Conservation (phyloP, 2,329 filamentous ascomycete genomes). For the Verticillium tricorpus region DNA sequence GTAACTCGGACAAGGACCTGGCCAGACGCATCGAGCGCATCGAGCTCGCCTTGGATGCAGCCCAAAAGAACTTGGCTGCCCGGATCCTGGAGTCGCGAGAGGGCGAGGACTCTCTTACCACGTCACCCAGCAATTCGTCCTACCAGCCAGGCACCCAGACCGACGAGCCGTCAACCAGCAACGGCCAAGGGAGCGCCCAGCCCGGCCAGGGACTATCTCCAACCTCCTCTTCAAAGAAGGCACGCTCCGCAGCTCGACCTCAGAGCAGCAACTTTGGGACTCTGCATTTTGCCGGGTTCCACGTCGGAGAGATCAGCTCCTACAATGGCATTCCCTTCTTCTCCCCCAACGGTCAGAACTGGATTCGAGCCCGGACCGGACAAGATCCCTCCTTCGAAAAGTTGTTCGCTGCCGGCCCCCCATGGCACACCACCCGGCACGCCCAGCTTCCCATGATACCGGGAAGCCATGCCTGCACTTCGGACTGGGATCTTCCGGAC, state of each 20-base stretch:
- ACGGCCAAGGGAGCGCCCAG: conserved; percentile 3
- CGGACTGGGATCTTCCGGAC: conserved; percentile 27
- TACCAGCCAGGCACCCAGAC: not conserved
- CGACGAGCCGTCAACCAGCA: not conserved
- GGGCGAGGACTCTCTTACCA: not conserved
- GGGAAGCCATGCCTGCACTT: conserved; percentile 9
- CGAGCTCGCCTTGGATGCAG: conserved; percentile 28
- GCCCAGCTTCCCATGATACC: not conserved
- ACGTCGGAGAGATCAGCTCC: conserved; percentile 40
- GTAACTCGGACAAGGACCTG: conserved; percentile 20
- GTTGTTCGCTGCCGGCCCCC: conserved; percentile 6
- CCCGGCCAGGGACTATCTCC: not conserved
- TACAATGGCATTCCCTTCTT: conserved; percentile 46
- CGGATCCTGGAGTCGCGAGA: conserved; percentile 1
- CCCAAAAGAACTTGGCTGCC: conserved; percentile 6
- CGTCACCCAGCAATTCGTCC: not conserved
- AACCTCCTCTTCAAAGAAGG: not conserved
- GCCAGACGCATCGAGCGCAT: conserved; percentile 34
- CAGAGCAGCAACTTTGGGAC: conserved; percentile 22
- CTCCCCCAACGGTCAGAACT: conserved; percentile 39
- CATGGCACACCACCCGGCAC: not conserved
- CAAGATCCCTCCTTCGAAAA: conserved; percentile 22
- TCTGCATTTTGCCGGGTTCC: conserved; percentile 42
- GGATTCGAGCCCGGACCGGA: conserved; percentile 42
- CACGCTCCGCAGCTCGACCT: not conserved